Conservation (phyloP, 768 basidiomycete genomes). For the Tylopilus plumbeoviolaceoides region DNA sequence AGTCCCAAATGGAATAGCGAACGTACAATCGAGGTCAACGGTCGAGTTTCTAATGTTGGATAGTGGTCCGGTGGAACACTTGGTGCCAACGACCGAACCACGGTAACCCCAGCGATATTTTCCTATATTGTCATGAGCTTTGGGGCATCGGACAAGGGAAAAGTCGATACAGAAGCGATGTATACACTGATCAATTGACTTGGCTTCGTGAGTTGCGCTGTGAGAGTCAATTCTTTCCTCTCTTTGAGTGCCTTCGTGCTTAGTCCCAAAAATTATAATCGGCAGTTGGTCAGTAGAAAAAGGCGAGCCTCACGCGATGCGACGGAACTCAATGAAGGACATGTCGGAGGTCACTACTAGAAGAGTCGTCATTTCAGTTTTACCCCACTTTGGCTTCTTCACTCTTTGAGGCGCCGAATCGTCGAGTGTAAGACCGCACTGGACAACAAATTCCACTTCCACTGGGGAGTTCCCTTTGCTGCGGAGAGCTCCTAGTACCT, state of each 20-base stretch:
- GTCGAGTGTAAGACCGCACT: constrained; percentile 48
- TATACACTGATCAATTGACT: constrained; percentile 65
- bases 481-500: constrained; percentile 39
- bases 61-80: constrained; percentile 49
- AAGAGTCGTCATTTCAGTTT: constrained; percentile 62
- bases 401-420: constrained; percentile 32
- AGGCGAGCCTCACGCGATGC: constrained; percentile 55
- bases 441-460: constrained; percentile 50
- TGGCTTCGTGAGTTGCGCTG: constrained; percentile 61
- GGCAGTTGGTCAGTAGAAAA: background rate
- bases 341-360: constrained; percentile 73
- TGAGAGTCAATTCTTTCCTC: constrained; percentile 56
- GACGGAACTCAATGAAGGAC: constrained; percentile 73
- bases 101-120: constrained; percentile 62
- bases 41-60: constrained; percentile 69
- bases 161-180: constrained; percentile 51
- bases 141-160: constrained; percentile 9
- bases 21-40: constrained; percentile 54
- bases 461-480: constrained; percentile 51
- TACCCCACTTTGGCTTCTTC: constrained; percentile 44
- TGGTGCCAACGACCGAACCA: constrained; percentile 55
- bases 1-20: background rate
- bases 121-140: constrained; percentile 47
- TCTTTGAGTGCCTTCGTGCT: constrained; percentile 69
- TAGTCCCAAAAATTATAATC: constrained; percentile 5